Evolutionary conservation across 2,329 filamentous ascomycete species (phyloP), one percentile per base, ranked within the genome.

Genomic region (Colletotrichum gloeosporioides): DNA sequence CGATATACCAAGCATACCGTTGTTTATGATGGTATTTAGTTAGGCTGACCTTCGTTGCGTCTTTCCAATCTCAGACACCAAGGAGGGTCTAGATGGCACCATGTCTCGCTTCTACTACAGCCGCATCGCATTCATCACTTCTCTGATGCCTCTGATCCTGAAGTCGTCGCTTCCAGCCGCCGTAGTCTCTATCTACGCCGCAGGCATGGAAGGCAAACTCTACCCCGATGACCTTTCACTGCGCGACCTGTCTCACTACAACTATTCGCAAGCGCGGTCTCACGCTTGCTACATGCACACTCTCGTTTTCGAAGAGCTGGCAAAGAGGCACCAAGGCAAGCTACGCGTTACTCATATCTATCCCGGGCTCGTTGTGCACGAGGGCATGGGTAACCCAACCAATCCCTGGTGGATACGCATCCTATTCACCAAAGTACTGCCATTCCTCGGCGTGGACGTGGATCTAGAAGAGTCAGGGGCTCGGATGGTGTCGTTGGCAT

Each of bases 31-130:
- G 13, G 0, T 2, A 22, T 13, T 4, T 8, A 22, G 10, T 2
- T n/a, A 53, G 44, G 44, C 44, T 53, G 44, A 53, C 44, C 18
- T 12, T 53, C n/a, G 7, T 22, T 22, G 44, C n/a, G n/a, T 4
- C 0, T 8, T 53, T 22, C 12, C 10, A 53, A 1, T 53, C 10
- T 53, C 44, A 53, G 44, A 53, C 44, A 53, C 44, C 3, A 53
- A 22, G n/a, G 44, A 53, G 12, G 44, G 44, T 10, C 44, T 53
- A 3, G 44, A 53, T 3, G n/a, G n/a, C 2, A 53, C 44, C 44
- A 53, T 53, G 44, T n/a, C 44, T 10, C 44, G 44, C 44, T 53
- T 53, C n/a, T 53, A 53, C 44, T 53, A 53, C 44, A 53, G 44
- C 44, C 44, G 44, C n/a, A 53, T 53, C n/a, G 44, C 44, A 53